These are phyloP conservation scores for Trypanosoma avium DNA, from an alignment of 208 protist species.

Conservation along the genomic window DNA sequence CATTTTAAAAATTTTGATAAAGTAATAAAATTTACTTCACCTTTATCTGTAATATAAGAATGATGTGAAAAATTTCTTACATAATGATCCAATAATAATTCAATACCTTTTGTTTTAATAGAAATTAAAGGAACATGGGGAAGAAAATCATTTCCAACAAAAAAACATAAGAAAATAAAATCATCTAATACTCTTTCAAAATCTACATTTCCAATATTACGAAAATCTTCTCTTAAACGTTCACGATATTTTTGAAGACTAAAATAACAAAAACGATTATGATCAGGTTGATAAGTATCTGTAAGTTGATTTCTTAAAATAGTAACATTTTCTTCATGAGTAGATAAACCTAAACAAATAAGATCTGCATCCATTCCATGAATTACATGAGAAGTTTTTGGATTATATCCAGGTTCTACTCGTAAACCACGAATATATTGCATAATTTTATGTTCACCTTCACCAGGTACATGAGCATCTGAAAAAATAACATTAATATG, in stretches of 20 bases:
- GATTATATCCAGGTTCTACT: conserved; percentile 94
- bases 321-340: conserved; percentile 98
- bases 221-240: conserved; percentile 81
- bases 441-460: conserved; percentile 97
- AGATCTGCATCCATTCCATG: conserved; percentile 99
- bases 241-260: conserved; percentile 75
- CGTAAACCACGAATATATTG: conserved; percentile 91
- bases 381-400: conserved; percentile 96
- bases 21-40: conserved; percentile 77
- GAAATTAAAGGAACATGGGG: conserved; percentile 97
- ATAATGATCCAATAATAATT: conserved; percentile 92
- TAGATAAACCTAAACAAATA: conserved; percentile 98
- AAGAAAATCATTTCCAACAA: conserved; percentile 99
- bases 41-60: conserved; percentile 81
- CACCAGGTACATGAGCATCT: conserved; percentile 96
- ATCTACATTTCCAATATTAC: conserved; percentile 70
- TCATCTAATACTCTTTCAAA: conserved; percentile 98
- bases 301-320: conserved; percentile 98
- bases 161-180: conserved; percentile 99
- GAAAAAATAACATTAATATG: conserved; percentile 95
- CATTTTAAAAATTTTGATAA: conserved; percentile 62
- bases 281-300: conserved; percentile 78
- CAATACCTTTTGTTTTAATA: conserved; percentile 97
- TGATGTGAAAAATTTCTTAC: conserved; percentile 64
- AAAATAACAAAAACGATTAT: conserved; percentile 88